Evolutionary conservation across 2,329 filamentous ascomycete genomes (phyloP), one percentile per base, ranked within the genome.

Genomic region (Colletotrichum gloeosporioides): DNA sequence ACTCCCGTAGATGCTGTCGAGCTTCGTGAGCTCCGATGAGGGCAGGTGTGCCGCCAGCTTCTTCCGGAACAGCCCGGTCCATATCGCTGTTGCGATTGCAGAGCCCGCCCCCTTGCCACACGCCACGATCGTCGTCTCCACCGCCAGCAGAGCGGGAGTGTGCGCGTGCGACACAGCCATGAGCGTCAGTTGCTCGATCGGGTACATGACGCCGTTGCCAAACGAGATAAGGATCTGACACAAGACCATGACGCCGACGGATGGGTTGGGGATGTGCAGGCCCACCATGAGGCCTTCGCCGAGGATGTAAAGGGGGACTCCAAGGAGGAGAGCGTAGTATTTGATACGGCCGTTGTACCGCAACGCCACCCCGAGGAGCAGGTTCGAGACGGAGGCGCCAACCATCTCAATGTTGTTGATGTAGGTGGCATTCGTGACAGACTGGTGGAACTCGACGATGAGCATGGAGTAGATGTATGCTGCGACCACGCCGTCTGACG

Each of bases 1-100:
- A 29, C 81, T 79, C 7, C 78, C 81, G 66, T 86, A 87, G 55
- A 89, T 87, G 2, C 88, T 88, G 18, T 91, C 79, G 4, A 85
- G 81, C 22, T 83, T 80, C 16, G 79, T 31, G 44, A 80, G 73
- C 15, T 78, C 80, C 1, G 77, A n/a, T 4, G 63, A 22, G 4
- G 73, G 73, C 25, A 63, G n/a, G 57, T 72, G 36, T 27, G 44
- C 32, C 15, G 57, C 34, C 18, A 76, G 53, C 39, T 71, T 70
- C 31, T 59, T 22, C 1, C 86, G 86, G 71, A 89, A 83, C 1
- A 79, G 77, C 16, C 80, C 79, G 1, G 82, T 82, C 83, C 83
- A 85, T 44, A 85, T 82, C 8, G 82, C 83, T 8, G 79, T 81
- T 13, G 81, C 80, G 57, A 85, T 77, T 8, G 79, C 80, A 55